Evolutionary conservation across 2,329 filamentous ascomycete species (phyloP), one percentile per base, ranked within the genome.

Genomic region (Paraphoma chrysanthemicola): DNA sequence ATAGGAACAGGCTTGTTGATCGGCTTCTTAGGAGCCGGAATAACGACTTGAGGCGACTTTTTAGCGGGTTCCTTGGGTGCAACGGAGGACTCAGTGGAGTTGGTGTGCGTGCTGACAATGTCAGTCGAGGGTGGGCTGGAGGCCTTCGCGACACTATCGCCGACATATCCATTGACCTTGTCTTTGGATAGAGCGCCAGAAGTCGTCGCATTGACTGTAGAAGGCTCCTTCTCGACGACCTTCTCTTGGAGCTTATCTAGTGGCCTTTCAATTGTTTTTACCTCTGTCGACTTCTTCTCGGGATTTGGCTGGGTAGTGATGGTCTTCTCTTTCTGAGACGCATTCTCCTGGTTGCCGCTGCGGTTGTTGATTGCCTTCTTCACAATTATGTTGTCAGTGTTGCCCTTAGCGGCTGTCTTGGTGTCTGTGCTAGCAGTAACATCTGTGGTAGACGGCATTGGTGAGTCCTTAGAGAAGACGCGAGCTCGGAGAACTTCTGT

Each of bases 31-130:
- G 52, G 12, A 3, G 52, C 45, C 2, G 51, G 31, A 1, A 30
- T 46, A 14, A 53, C 49, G 18, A 28, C 9, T 7, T 56, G 42
- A 33, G 51, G 18, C 6, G 48, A 29, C 12, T 29, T 39, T 17
- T 51, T 54, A 28, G 53, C 4, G 6, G 51, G 14, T 7, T 55
- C 50, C 12, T 58, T 57, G 30, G 9, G 38, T n/a, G 4, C 28
- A 8, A 4, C n/a, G 16, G 36, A 16, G 3, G 17, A 2, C 28
- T 46, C 17, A 6, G 16, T 31, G 8, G 6, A 28, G 7, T 2
- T 47, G 8, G 28, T 9, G 2, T 10, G 2, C 14, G 33, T 36
- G 44, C 14, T 36, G 2, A 14, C n/a, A 33, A n/a, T 14, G 14
- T 6, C 33, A 4, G 29, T 33, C 17, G 23, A 28, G 28, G 18